phyloP scores from a whole-genome alignment of 2,329 filamentous ascomycete species.

The Rhynchosporium graminicola region DNA sequence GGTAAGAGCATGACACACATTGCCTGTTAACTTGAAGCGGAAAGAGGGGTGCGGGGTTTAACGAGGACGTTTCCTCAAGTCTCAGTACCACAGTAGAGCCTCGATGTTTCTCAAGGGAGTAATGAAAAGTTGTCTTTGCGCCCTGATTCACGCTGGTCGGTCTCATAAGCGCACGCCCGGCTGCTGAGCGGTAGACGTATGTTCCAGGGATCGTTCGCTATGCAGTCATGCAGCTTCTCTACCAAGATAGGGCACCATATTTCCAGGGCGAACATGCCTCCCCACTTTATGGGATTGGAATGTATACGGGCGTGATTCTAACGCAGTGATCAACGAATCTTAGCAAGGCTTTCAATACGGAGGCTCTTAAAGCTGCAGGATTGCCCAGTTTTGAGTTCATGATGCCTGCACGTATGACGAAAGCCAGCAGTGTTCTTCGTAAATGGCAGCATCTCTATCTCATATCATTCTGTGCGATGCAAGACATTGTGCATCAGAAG shows the following conservation, averaged over 20 bases:
- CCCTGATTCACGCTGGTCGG: not conserved
- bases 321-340: not conserved
- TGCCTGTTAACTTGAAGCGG: slow-evolving; percentile 1
- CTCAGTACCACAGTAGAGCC: not conserved
- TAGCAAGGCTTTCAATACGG: not conserved
- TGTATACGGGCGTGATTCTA: not conserved
- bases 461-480: not conserved
- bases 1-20: slow-evolving; percentile 5
- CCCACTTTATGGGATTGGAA: not conserved
- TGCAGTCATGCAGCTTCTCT: not conserved
- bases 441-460: not conserved
- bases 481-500: not conserved
- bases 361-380: not conserved
- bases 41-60: slow-evolving; percentile 7
- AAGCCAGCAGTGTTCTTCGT: slow-evolving; percentile 3
- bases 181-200: not conserved
- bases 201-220: not conserved
- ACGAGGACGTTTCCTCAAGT: not conserved
- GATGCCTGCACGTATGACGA: slow-evolving; percentile 10
- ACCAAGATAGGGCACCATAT: not conserved
- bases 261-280: too few species aligned
- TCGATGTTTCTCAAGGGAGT: slow-evolving; percentile 8
- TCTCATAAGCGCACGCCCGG: not conserved
- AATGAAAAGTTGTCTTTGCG: not conserved
- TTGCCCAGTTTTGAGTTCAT: slow-evolving; percentile 4